These are phyloP conservation scores for Aspergillus neoniger DNA, from an alignment of 2,329 filamentous ascomycete genomes.

Conservation along the genomic window DNA sequence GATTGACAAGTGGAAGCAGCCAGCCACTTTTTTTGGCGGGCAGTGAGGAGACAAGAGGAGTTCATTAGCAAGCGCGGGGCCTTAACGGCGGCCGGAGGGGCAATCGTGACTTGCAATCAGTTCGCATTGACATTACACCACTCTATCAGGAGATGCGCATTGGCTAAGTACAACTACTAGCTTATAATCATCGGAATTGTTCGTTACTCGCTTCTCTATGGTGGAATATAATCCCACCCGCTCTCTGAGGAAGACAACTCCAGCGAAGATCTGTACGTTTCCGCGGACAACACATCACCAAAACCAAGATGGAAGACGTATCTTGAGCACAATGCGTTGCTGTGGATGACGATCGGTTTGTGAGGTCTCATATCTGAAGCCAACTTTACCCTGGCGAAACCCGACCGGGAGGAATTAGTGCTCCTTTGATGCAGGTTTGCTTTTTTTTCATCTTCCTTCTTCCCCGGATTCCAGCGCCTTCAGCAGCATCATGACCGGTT, in stretches of 20 bases:
- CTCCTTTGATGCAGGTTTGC: neutral
- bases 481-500: neutral
- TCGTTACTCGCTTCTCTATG: neutral
- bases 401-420: neutral
- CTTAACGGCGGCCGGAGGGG: neutral
- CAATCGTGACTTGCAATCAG: neutral
- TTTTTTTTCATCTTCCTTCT: neutral
- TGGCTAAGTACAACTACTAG: neutral
- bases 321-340: neutral
- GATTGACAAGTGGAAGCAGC: neutral
- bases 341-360: neutral
- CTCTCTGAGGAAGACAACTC: neutral
- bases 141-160: neutral
- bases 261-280: neutral
- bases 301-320: neutral
- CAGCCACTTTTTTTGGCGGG: neutral
- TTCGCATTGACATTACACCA: neutral
- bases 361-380: constrained; percentile 1
- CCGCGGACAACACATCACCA: constrained; percentile 5
- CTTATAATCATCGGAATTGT: too few relatives aligned
- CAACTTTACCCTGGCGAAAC: neutral
- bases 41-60: too few relatives aligned
- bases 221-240: neutral
- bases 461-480: neutral
- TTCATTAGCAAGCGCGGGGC: neutral